Base-by-base conservation (phyloP, 108 stramenopile genomes). In the Nannochloropsis salina region DNA sequence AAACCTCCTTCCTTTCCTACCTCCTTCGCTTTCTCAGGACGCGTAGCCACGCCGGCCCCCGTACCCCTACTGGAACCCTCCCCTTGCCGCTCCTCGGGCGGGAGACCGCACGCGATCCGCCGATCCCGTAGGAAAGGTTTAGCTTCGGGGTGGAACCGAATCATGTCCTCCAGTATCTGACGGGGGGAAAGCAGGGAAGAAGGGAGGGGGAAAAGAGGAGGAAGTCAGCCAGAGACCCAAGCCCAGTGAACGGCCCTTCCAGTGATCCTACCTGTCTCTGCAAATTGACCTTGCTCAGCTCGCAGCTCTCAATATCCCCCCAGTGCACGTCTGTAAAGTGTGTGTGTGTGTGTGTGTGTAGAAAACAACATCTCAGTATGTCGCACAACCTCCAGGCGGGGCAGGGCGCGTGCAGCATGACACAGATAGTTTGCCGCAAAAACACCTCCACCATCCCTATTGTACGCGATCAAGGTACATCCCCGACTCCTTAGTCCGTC, bases 251-350 rank as follows among this genome's bases (percentile, higher is more conserved):
- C 47, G 47, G 47, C 31, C 31, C 31, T 31, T 31, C 31, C 31
- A 31, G 31, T 31, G 31, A 31, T 31, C 31, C 31, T 31, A 51
- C 47, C 47, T 51, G 47, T 51, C 47, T 51, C 83, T 86, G 85
- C 44, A 89, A 79, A 43, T 89, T 89, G 80, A 79, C 44, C 86
- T 89, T 89, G 41, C 85, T 89, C 44, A 86, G 80, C 83, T 86
- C 85, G 11, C 89, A 89, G 82, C 83, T 89, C 74, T 89, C 89
- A 41, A 89, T 89, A 80, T 86, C 85, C 12, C 82, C 12, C 85
- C 85, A 86, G 86, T 89, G 82, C 41, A 89, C 89, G n/a, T 40
- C 45, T 44, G 44, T 80, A 8, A 51, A 15, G 47, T 12, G 47
- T 10, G 47, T 11, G 47, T n/a, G n/a, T n/a, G n/a, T n/a, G n/a